Evolutionary conservation across 148 eudicot species (phyloP).

Genomic region (Rheum nobile): DNA sequence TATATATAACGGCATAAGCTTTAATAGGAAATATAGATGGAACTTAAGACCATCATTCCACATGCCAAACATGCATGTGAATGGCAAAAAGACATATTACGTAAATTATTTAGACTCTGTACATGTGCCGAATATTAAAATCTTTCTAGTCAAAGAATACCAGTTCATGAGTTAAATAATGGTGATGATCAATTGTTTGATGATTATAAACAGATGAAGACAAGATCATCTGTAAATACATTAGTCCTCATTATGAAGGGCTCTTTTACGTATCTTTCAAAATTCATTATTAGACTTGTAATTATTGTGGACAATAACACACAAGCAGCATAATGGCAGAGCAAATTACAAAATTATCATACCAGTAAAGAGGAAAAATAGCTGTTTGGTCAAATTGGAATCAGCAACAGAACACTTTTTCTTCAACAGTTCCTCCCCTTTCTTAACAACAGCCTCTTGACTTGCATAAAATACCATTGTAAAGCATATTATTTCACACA

Average conservation of each 20-base stretch:
- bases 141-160: background rate
- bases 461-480: constrained; percentile 32
- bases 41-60: background rate
- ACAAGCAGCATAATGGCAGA: background rate
- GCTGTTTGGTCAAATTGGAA: constrained; percentile 47
- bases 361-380: constrained; percentile 83
- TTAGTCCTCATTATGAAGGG: background rate
- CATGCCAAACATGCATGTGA: background rate
- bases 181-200: background rate
- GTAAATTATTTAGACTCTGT: background rate
- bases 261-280: background rate
- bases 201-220: background rate
- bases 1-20: background rate
- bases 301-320: background rate
- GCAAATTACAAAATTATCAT: constrained; percentile 10
- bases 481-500: background rate
- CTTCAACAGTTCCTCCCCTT: constrained; percentile 86
- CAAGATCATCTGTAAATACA: background rate
- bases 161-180: background rate
- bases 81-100: background rate
- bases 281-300: background rate
- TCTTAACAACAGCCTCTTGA: constrained; percentile 75
- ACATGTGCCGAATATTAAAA: background rate
- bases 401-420: constrained; percentile 70
- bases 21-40: background rate